Evolutionary conservation across 2,329 filamentous ascomycete genomes (phyloP), one percentile per base, ranked within the genome.

Genomic region (Colletotrichum trifolii): DNA sequence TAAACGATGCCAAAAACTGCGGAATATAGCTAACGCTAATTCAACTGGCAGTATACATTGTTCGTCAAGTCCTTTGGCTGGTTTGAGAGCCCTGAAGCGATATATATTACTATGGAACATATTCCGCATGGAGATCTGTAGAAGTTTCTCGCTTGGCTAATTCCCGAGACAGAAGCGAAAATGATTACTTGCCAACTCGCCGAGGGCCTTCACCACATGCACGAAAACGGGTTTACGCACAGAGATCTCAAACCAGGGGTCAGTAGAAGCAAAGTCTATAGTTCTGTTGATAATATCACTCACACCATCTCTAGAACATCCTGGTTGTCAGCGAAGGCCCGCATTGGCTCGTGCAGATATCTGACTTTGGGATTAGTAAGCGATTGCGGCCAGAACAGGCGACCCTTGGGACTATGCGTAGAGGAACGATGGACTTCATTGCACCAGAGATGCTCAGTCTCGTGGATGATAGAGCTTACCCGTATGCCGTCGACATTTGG

Each of bases 331-430:
- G 13, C 1, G 10, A 34, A 45, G 52, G 39, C 4, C 39, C 39
- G 4, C 8, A 43, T 11, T 54, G 52, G 52, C 52, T 54, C 8
- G 52, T 54, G 17, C 52, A 45, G 33, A 54, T 54, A n/a, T 54
- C 39, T 2, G 52, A 54, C 13, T 54, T 54, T 33, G 52, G 52
- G 5, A 54, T 54, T 12, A 54, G 39, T 33, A 45, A 25, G 33
- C 52, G 52, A 25, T 35, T 54, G 6, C 39, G 39, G 5, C 33
- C 38, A 6, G 52, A 54, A 12, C 25, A 43, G 15, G 25, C 11
- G 4, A 54, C 52, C 15, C 39, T 54, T 10, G 52, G 39, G 11
- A 54, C 52, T 3, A 35, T 36, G 11, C 12, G 13, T 4, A 35
- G 52, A 15, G 52, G 52, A 9, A 54, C 52, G 4, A 12, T 43